Evolutionary conservation across 495 filamentous ascomycete species (phyloP), one percentile per base, ranked within the genome.

Genomic region (Tuber microsphaerosporum): DNA sequence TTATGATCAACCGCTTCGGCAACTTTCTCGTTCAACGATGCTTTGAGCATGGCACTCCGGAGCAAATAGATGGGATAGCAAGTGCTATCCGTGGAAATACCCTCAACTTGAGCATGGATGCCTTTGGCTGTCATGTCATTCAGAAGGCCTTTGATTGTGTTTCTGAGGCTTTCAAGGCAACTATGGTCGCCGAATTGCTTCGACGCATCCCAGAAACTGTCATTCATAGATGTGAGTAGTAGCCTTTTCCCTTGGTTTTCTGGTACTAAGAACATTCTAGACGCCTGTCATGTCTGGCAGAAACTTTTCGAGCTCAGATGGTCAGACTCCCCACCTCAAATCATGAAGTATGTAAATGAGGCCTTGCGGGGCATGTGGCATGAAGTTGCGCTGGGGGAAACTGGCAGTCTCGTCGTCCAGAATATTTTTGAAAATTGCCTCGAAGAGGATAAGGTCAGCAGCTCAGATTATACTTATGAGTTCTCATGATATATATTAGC

Each of bases 391-490:
- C 86, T 97, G 56, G 95, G 95, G 37, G 95, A 99, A 86, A 99
- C 95, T 14, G 95, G 95, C 70, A 98, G 95, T 81, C 87, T 99
- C 79, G 95, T 99, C 45, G 95, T 99, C 73, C 95, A 99, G 85
- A 99, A 99, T 83, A 98, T 99, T 81, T 98, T 99, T 83, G 95
- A 99, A 85, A 99, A 99, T 81, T 99, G 95, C 82, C 88, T 99
- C 20, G 95, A 99, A 80, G 94, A 97, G 83, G 95, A 99, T 84
- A 99, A 99, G 91, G 94, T 96, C 86, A 76, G 86, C 80, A 74
- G 51, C 72, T 34, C 26, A 65, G 56, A 65, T 65, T 34, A 65
- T 34, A 65, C 31, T 26, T 34, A 65, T 7, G 70, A 1, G 34
- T 22, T 41, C 39, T 61, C n/a, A 42, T 68, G 26, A 51, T 20